phyloP scores from a whole-genome alignment of 228 moss, liverwort and hornwort species.

The Sphagnum magellanicum region DNA sequence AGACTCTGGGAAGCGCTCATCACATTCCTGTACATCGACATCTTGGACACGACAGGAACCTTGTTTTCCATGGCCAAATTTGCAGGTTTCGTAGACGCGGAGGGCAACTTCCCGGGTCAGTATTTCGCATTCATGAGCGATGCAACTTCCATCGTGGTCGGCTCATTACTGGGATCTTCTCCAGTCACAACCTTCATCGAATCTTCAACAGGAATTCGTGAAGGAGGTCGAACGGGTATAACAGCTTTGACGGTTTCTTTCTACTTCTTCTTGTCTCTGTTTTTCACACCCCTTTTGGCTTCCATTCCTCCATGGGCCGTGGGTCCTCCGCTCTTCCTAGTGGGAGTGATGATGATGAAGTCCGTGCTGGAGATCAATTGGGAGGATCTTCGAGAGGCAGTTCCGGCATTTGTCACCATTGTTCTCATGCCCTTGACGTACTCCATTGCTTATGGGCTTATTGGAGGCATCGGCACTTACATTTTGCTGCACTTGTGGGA shows the following conservation, averaged over 20 bases:
- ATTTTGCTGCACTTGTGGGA: constrained; percentile 72
- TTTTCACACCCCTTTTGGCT: constrained; percentile 87
- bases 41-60: constrained; percentile 87
- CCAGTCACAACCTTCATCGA: constrained; percentile 85
- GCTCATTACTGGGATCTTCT: constrained; percentile 71
- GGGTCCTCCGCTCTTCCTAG: constrained; percentile 77
- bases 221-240: constrained; percentile 81
- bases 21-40: constrained; percentile 87
- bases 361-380: constrained; percentile 73
- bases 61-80: constrained; percentile 95
- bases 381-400: constrained; percentile 68
- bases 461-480: constrained; percentile 83
- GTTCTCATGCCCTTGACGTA: constrained; percentile 91
- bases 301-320: constrained; percentile 97
- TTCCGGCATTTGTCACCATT: constrained; percentile 85
- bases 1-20: constrained; percentile 84
- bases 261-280: constrained; percentile 73
- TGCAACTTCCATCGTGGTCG: constrained; percentile 68
- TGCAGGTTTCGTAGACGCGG: constrained; percentile 57
- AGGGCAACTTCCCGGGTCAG: constrained; percentile 87
- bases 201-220: constrained; percentile 88
- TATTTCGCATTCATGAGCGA: constrained; percentile 99
- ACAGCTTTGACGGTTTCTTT: constrained; percentile 63
- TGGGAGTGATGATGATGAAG: constrained; percentile 96
- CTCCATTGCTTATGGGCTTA: constrained; percentile 89